phyloP scores from a whole-genome alignment of 2,329 filamentous ascomycete species.

The Cyphellophora europaea region DNA sequence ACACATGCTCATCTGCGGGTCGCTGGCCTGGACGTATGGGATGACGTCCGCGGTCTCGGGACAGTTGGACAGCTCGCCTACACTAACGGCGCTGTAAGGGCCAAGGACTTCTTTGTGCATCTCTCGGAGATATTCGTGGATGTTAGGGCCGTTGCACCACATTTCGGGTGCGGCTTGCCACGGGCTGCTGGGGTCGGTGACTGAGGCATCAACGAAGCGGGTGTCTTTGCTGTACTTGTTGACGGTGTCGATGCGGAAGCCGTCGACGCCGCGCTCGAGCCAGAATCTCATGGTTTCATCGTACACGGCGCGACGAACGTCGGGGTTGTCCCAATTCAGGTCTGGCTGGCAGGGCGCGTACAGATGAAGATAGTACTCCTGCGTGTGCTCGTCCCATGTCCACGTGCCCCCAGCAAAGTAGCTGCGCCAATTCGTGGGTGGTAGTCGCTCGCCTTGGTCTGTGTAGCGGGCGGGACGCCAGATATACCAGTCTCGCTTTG shows the following conservation, averaged over 20 bases:
- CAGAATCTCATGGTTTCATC: slow-evolving; percentile 62
- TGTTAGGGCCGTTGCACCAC: slow-evolving; percentile 58
- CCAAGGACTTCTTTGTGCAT: slow-evolving; percentile 52
- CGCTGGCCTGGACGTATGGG: slow-evolving; percentile 46
- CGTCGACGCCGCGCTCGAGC: slow-evolving; percentile 59
- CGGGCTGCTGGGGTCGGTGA: slow-evolving; percentile 35
- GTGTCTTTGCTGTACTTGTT: slow-evolving; percentile 55
- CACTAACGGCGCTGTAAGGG: slow-evolving; percentile 51
- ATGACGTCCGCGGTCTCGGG: slow-evolving; percentile 50
- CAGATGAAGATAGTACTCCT: slow-evolving; percentile 64
- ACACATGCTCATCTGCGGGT: slow-evolving; percentile 57
- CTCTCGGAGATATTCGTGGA: slow-evolving; percentile 59
- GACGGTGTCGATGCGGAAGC: slow-evolving; percentile 59
- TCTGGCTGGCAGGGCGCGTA: slow-evolving; percentile 66
- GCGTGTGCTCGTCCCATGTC: slow-evolving; percentile 58
- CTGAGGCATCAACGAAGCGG: slow-evolving; percentile 46
- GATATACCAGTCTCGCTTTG: slow-evolving; percentile 59
- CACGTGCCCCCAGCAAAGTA: slow-evolving; percentile 39
- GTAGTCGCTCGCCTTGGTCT: slow-evolving; percentile 46
- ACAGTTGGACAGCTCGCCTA: slow-evolving; percentile 59
- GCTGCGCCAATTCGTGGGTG: slow-evolving; percentile 63
- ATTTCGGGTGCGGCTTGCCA: slow-evolving; percentile 43
- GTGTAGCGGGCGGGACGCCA: slow-evolving; percentile 38
- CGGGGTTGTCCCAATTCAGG: slow-evolving; percentile 64
- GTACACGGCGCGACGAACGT: slow-evolving; percentile 56